Evolutionary conservation across 2,329 filamentous ascomycete species (phyloP).

Genomic region (Fusarium scirpi): DNA sequence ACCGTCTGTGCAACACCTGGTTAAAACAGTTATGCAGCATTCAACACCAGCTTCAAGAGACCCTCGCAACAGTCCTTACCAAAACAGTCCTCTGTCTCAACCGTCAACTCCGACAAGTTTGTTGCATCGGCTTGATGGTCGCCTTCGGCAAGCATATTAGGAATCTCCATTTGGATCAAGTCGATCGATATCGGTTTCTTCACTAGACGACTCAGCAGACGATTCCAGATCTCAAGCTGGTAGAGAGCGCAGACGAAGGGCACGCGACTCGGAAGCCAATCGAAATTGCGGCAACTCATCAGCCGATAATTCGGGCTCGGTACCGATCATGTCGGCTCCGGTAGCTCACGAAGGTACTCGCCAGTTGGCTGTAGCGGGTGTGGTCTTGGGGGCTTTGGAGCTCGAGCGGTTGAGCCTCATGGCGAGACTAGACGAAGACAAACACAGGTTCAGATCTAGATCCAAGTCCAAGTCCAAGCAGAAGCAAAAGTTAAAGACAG

Average conservation of each 20-base stretch:
- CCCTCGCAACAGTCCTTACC: slow-evolving; percentile 25
- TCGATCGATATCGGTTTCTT: slow-evolving; percentile 31
- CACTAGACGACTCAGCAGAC: slow-evolving; percentile 11
- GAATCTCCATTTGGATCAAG: slow-evolving; percentile 37
- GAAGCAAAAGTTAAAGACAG: slow-evolving; percentile 1
- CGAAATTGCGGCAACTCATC: slow-evolving; percentile 44
- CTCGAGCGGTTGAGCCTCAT: slow-evolving; percentile 50
- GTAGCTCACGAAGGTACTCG: slow-evolving; percentile 37
- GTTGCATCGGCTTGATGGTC: slow-evolving; percentile 40
- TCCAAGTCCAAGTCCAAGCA: slow-evolving; percentile 7
- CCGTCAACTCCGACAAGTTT: slow-evolving; percentile 42
- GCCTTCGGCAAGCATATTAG: slow-evolving; percentile 46
- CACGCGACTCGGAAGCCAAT: slow-evolving; percentile 46
- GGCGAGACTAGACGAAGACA: slow-evolving; percentile 38
- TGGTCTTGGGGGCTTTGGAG: slow-evolving; percentile 48
- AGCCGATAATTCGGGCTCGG: slow-evolving; percentile 30
- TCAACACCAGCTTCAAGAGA: slow-evolving; percentile 16
- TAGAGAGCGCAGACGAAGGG: slow-evolving; percentile 49
- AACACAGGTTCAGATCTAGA: not conserved
- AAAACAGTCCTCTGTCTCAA: slow-evolving; percentile 42
- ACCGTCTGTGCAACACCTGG: no score
- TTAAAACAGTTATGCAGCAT: slow-evolving; percentile 26
- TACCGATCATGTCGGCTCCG: slow-evolving; percentile 36
- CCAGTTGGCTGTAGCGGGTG: slow-evolving; percentile 46
- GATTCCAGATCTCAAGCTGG: slow-evolving; percentile 40